Evolutionary conservation across 352 stramenopile species (phyloP).

Genomic region (Halophytophthora batemanensis): DNA sequence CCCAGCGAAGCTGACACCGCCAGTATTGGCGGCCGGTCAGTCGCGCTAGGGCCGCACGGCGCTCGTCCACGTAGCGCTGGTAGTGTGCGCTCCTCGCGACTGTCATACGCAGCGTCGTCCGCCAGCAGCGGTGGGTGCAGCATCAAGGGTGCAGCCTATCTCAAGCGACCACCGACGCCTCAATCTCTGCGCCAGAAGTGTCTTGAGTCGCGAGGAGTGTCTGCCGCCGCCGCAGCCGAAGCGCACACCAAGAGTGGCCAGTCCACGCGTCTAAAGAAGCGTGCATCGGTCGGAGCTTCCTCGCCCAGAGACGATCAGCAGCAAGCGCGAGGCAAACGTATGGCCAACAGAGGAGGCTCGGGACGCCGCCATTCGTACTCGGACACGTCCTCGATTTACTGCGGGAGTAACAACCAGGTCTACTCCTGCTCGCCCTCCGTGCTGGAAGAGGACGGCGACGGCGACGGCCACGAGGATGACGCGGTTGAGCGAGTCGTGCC

Average conservation of each 20-base stretch:
- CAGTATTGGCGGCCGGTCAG: constrained; percentile 8
- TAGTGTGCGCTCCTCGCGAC: constrained; percentile 33
- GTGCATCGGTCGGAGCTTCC: constrained; percentile 10
- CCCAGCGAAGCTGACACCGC: constrained; percentile 9
- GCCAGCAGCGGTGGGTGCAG: constrained; percentile 18
- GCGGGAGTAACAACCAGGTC: constrained; percentile 1
- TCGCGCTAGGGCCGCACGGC: constrained; percentile 5
- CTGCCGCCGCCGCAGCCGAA: constrained; percentile 10
- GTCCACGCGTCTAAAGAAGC: constrained; percentile 33
- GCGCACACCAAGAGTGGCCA: constrained; percentile 12
- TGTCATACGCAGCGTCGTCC: constrained; percentile 17
- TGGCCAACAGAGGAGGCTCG: constrained; percentile 1
- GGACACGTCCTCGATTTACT: constrained; percentile 19
- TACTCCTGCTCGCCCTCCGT: constrained; percentile 11
- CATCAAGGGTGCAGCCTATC: constrained; percentile 53
- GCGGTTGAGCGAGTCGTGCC: constrained; percentile 19
- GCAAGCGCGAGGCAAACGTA: not conserved
- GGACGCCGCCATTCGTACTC: constrained; percentile 44
- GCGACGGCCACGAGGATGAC: too few relatives aligned
- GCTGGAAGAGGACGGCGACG: constrained; percentile 10
- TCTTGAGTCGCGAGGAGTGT: constrained; percentile 44
- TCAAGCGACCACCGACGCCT: constrained; percentile 51
- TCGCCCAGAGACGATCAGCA: constrained; percentile 7
- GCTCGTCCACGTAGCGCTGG: constrained; percentile 52
- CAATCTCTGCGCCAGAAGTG: constrained; percentile 71